phyloP scores from a whole-genome alignment of 2,329 filamentous ascomycete genomes.

The Sarocladium kiliense region DNA sequence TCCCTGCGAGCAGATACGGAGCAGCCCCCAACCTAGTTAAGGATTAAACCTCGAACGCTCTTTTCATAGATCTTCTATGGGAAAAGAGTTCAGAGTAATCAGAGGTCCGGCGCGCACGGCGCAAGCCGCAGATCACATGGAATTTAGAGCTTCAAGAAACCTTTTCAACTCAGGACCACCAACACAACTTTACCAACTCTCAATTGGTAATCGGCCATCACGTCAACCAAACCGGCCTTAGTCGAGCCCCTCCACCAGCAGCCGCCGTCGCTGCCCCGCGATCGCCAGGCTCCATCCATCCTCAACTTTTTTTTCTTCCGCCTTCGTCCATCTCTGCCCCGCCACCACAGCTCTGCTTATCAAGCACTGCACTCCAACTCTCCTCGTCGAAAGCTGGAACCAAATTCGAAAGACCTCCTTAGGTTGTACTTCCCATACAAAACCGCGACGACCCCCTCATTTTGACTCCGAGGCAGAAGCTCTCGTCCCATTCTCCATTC shows the following conservation, averaged over 20 bases:
- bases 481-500: background rate
- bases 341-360: constrained; percentile 8
- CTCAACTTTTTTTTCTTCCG: constrained; percentile 9
- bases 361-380: background rate
- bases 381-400: background rate
- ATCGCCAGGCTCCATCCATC: background rate
- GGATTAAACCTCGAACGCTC: too few relatives aligned
- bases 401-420: background rate
- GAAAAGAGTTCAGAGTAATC: too few relatives aligned
- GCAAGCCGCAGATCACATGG: too few relatives aligned
- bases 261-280: constrained; percentile 4
- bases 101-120: too few relatives aligned
- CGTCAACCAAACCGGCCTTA: background rate
- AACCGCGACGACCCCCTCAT: too few relatives aligned
- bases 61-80: too few relatives aligned
- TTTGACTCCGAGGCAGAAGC: background rate
- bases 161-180: too few relatives aligned
- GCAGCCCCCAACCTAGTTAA: too few relatives aligned
- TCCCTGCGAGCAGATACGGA: too few relatives aligned
- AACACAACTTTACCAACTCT: too few relatives aligned
- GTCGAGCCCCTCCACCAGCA: background rate
- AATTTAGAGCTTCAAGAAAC: too few relatives aligned
- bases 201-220: background rate
- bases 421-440: too few relatives aligned
- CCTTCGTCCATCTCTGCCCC: constrained; percentile 3